Evolutionary conservation across 306 rosid species (phyloP).

Genomic region (Parietaria judaica): DNA sequence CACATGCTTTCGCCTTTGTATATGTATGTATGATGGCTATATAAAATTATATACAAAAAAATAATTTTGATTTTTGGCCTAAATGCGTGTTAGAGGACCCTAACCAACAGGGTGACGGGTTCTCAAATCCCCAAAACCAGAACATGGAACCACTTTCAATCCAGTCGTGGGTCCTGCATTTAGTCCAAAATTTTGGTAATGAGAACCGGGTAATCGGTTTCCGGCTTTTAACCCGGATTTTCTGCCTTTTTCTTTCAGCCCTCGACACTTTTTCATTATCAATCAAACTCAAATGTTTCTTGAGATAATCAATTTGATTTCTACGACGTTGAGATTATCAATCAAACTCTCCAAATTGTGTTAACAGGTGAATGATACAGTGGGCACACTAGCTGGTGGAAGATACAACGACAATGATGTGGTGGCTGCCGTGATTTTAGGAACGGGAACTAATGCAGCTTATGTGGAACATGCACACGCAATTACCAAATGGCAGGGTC

Average conservation of each 20-base stretch:
- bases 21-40: too few species aligned
- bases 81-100: too few species aligned
- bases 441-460: slow-evolving; percentile 98
- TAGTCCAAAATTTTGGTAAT: too few species aligned
- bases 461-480: slow-evolving; percentile 78
- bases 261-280: neutral
- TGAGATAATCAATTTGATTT: too few species aligned
- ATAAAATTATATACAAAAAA: too few species aligned
- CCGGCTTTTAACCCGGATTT: neutral
- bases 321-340: neutral
- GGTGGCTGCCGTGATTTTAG: slow-evolving; percentile 78
- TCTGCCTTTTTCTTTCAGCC: neutral
- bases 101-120: too few species aligned
- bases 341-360: neutral
- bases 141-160: too few species aligned
- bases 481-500: slow-evolving; percentile 92
- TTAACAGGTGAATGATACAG: slow-evolving; percentile 79
- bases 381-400: slow-evolving; percentile 92
- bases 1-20: too few species aligned
- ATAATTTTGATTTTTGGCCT: too few species aligned
- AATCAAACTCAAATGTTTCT: neutral
- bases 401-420: slow-evolving; percentile 69
- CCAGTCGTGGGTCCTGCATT: too few species aligned
- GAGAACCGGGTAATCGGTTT: too few species aligned
- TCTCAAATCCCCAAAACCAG: too few species aligned